Evolutionary conservation across 352 stramenopile species (phyloP).

Genomic region (Phytophthora rubi): DNA sequence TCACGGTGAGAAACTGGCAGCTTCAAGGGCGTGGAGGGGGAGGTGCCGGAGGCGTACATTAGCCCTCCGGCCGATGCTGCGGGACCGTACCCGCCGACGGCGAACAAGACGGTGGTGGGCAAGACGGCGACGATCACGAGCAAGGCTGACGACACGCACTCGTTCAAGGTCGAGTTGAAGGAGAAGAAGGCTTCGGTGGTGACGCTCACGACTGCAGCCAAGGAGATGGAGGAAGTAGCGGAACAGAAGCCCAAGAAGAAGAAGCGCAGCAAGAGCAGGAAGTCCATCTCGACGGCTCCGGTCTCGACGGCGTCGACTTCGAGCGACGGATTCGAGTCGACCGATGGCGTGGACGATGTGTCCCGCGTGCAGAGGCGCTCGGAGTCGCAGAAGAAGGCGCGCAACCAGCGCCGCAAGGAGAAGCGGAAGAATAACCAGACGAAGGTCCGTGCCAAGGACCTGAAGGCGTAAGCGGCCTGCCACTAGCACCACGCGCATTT

Average conservation of each 20-base stretch:
- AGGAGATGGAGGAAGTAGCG: conserved; percentile 17
- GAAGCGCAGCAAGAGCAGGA: conserved; percentile 40
- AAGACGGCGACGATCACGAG: conserved; percentile 46
- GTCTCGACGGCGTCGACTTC: conserved; percentile 26
- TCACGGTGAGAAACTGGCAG: too few relatives aligned
- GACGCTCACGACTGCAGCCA: conserved; percentile 20
- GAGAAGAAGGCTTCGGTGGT: conserved; percentile 41
- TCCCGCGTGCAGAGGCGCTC: conserved; percentile 43
- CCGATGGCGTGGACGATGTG: conserved; percentile 39
- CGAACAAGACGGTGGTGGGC: conserved; percentile 41
- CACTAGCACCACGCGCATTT: conserved; percentile 32
- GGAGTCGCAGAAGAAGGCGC: conserved; percentile 66
- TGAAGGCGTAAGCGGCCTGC: conserved; percentile 29
- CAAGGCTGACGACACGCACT: conserved; percentile 34
- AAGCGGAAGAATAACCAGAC: conserved; percentile 79
- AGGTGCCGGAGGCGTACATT: too few relatives aligned
- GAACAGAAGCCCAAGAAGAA: conserved; percentile 50
- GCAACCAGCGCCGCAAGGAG: conserved; percentile 77
- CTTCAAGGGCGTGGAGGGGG: too few relatives aligned
- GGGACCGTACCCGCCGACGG: too few relatives aligned
- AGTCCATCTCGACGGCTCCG: conserved; percentile 27
- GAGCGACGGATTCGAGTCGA: conserved; percentile 43
- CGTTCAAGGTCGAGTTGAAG: conserved; percentile 43
- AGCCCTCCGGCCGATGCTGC: too few relatives aligned
- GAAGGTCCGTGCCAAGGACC: conserved; percentile 47